These are phyloP conservation scores for Aspergillus wentii DNA, from an alignment of 495 filamentous ascomycete genomes.

Conservation along the genomic window DNA sequence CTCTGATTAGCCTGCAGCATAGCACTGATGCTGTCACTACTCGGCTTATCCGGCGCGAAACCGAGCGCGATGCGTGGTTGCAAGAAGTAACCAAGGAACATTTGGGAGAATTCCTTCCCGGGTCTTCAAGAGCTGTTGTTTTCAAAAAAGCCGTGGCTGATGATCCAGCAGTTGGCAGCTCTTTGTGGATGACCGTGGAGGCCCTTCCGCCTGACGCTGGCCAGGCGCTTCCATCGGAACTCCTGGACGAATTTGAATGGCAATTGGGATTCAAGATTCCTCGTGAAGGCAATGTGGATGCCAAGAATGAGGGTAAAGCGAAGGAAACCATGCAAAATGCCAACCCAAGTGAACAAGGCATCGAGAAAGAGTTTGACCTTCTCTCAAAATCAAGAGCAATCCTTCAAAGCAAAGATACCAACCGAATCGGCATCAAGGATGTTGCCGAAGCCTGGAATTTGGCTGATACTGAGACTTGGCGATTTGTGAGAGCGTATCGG, in stretches of 20 bases:
- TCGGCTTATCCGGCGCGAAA: conserved; percentile 67
- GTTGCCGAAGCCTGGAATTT: conserved; percentile 89
- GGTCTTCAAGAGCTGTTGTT: conserved; percentile 57
- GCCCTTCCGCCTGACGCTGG: conserved; percentile 39
- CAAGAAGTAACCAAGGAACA: conserved; percentile 64
- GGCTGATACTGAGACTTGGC: conserved; percentile 90
- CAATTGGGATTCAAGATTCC: conserved; percentile 82
- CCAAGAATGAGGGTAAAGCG: conserved; percentile 47
- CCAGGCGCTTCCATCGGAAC: conserved; percentile 31
- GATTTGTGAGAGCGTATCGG: conserved; percentile 73
- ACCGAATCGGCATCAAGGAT: conserved; percentile 40
- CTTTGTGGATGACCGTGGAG: conserved; percentile 82
- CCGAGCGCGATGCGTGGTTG: conserved; percentile 79
- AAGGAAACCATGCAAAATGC: conserved; percentile 33
- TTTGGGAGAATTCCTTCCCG: conserved; percentile 53
- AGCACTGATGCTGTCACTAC: conserved; percentile 51
- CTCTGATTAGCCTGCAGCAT: conserved; percentile 58
- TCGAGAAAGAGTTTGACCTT: conserved; percentile 54
- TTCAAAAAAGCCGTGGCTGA: conserved; percentile 82
- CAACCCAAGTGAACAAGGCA: conserved; percentile 41
- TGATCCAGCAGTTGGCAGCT: conserved; percentile 50
- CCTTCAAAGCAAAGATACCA: conserved; percentile 33
- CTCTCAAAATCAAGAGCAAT: conserved; percentile 55
- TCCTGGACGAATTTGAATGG: conserved; percentile 72
- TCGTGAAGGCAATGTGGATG: conserved; percentile 42